phyloP scores from a whole-genome alignment of 1,139 yeast species.

The Geotrichum klebahnii region DNA sequence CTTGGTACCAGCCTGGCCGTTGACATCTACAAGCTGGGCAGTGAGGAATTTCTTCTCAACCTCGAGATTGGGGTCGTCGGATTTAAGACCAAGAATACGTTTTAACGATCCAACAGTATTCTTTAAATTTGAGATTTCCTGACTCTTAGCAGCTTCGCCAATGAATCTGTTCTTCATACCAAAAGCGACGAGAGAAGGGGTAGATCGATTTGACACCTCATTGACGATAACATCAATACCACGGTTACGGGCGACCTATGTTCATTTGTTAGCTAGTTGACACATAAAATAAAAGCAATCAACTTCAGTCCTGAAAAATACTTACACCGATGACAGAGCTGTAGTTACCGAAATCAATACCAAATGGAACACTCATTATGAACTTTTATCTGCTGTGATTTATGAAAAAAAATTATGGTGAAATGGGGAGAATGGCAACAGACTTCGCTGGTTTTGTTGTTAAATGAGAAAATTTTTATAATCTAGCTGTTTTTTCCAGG shows the following conservation, averaged over 20 bases:
- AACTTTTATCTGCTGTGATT: slow-evolving; percentile 1
- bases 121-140: slow-evolving; percentile 91
- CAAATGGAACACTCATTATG: slow-evolving; percentile 83
- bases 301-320: slow-evolving; percentile 5
- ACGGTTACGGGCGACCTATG: slow-evolving; percentile 82
- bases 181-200: slow-evolving; percentile 92
- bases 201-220: slow-evolving; percentile 95
- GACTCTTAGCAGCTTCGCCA: slow-evolving; percentile 94
- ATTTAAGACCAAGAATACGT: slow-evolving; percentile 79
- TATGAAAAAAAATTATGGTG: slow-evolving; percentile 2
- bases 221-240: slow-evolving; percentile 97
- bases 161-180: slow-evolving; percentile 84
- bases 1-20: slow-evolving; percentile 76
- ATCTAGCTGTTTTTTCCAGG: slow-evolving; percentile 5
- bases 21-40: slow-evolving; percentile 59
- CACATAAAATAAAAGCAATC: neutral
- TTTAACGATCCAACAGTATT: slow-evolving; percentile 93
- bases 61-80: slow-evolving; percentile 72
- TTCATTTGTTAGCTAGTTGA: slow-evolving; percentile 10
- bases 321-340: slow-evolving; percentile 72
- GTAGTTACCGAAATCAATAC: slow-evolving; percentile 96
- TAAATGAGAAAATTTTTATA: slow-evolving; percentile 5
- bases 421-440: slow-evolving; percentile 1
- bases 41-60: slow-evolving; percentile 72
- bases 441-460: neutral